Percentiles rank a stretch among this genome's conserved stretches.
phyloP scores from a whole-genome alignment of 768 basidiomycete genomes.

The Rossbeevera mucosa region DNA sequence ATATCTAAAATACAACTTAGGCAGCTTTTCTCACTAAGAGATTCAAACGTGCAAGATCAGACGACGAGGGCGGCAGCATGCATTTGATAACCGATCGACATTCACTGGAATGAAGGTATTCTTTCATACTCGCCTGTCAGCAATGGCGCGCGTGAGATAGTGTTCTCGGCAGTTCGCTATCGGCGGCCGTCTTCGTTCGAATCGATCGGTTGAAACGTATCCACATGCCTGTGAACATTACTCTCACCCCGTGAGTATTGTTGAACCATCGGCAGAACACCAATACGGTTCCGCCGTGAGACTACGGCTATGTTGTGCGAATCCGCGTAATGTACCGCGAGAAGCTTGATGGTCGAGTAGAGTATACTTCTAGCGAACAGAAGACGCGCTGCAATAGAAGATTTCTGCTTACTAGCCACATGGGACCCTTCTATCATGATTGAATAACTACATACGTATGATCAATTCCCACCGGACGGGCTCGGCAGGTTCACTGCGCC shows the following conservation, averaged over 20 bases:
- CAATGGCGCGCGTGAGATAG: no score
- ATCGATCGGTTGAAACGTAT: neutral
- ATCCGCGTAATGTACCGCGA: neutral
- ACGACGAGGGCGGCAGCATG: neutral
- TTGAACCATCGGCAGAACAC: neutral
- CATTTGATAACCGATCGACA: neutral
- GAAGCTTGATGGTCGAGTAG: neutral
- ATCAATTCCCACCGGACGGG: neutral
- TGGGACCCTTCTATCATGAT: neutral
- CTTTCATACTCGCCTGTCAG: no score
- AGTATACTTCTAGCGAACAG: neutral
- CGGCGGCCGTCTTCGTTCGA: neutral
- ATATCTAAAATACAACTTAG: neutral
- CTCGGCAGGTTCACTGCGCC: neutral
- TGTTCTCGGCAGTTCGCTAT: neutral
- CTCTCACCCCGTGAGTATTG: neutral
- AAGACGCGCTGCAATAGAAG: neutral
- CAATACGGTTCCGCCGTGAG: neutral
- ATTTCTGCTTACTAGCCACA: neutral
- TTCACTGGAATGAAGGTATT: no score
- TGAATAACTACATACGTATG: no score
- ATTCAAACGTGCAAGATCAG: neutral
- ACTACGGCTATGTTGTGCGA: neutral
- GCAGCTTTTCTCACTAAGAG: neutral
- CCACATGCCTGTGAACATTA: neutral